Percentiles rank a stretch among this genome's conserved stretches.
Conservation (phyloP, 345 rosid species). For the Schrenkiella parvula region DNA sequence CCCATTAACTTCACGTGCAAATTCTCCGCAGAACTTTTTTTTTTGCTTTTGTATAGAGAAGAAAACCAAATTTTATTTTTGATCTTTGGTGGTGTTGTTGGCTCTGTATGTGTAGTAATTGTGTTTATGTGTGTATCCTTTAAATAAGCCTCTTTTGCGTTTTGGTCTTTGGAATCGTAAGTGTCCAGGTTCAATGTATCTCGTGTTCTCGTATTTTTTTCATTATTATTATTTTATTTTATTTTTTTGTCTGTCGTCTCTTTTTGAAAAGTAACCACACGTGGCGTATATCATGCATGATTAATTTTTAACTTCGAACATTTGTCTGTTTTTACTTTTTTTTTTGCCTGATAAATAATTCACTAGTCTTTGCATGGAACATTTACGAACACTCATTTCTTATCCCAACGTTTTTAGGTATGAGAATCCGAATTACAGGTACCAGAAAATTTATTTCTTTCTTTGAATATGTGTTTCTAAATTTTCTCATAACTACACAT, state of each 20-base stretch:
- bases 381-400: too few species aligned
- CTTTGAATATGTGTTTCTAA: neutral
- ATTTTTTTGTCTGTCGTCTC: neutral
- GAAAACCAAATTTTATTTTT: neutral
- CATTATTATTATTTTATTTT: neutral
- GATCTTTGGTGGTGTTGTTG: neutral
- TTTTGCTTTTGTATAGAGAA: neutral
- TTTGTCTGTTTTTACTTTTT: neutral
- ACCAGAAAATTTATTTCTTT: too few species aligned
- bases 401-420: neutral
- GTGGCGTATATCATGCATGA: neutral
- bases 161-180: neutral
- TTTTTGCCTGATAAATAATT: neutral
- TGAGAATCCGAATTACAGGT: neutral
- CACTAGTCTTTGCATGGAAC: neutral
- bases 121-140: neutral
- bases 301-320: neutral
- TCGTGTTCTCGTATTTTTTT: neutral
- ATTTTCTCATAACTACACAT: neutral
- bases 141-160: slow-evolving; percentile 21
- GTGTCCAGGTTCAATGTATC: slow-evolving; percentile 80
- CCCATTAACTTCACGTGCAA: neutral
- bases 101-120: neutral
- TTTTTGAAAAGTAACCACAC: neutral
- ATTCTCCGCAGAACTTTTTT: too few species aligned